phyloP scores from a whole-genome alignment of 371 early-diverging fungal genomes.

The Phascolomyces articulosus region DNA sequence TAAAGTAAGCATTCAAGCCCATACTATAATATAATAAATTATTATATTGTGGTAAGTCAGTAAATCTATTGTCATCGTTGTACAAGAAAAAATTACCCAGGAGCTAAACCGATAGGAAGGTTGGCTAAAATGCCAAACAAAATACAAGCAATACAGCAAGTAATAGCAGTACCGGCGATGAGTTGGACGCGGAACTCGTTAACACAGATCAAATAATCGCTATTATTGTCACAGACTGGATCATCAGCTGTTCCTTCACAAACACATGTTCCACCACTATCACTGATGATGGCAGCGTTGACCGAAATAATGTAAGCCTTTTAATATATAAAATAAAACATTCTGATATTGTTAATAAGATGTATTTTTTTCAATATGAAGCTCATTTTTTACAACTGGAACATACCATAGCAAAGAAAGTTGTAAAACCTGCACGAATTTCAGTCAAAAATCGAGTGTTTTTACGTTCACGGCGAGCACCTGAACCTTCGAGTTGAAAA shows the following conservation, averaged over 20 bases:
- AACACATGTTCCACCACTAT: conserved; percentile 76
- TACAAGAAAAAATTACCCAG: conserved; percentile 40
- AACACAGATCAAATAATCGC: conserved; percentile 64
- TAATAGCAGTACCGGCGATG: conserved; percentile 73
- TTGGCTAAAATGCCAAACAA: conserved; percentile 76
- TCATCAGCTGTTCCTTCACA: conserved; percentile 54
- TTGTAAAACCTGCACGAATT: conserved; percentile 70
- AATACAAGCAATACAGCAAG: conserved; percentile 66
- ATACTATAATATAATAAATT: conserved; percentile 37
- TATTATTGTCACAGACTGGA: conserved; percentile 45
- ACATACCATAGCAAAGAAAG: conserved; percentile 69
- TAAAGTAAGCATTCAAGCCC: conserved; percentile 85
- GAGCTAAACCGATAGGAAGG: conserved; percentile 78
- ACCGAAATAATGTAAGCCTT: conserved; percentile 52
- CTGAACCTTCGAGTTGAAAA: conserved; percentile 70
- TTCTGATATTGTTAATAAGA: neutral
- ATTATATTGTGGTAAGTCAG: neutral
- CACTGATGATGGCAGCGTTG: conserved; percentile 77
- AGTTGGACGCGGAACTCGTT: conserved; percentile 67
- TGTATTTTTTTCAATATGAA: neutral
- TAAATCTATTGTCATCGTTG: no score
- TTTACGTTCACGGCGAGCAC: conserved; percentile 51
- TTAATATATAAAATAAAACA: neutral
- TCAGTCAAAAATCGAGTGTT: conserved; percentile 68
- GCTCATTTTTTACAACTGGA: neutral